A percentile compares a stretch with the other conserved stretches of the same genome.
phyloP scores from a whole-genome alignment of 2,329 filamentous ascomycete genomes.

The Fusarium tanahbumbuense region DNA sequence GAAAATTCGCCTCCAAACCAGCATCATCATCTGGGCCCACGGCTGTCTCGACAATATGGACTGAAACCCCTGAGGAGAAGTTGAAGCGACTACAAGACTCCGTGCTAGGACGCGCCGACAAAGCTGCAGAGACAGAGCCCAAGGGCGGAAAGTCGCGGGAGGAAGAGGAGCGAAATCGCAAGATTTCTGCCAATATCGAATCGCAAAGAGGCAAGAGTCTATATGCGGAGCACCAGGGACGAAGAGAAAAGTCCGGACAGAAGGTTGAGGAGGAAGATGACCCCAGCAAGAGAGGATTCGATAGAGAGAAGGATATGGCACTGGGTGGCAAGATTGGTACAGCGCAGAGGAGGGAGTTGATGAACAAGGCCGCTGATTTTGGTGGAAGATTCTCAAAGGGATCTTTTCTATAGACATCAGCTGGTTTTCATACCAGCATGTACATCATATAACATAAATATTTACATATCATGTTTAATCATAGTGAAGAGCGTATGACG shows the following conservation, averaged over 20 bases:
- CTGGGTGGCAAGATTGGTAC: constrained; percentile 77
- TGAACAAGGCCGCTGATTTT: constrained; percentile 84
- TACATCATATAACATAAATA: not conserved
- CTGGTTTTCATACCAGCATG: not conserved
- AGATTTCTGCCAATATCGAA: constrained; percentile 63
- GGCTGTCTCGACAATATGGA: constrained; percentile 79
- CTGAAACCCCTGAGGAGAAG: constrained; percentile 91
- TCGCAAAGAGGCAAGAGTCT: constrained; percentile 68
- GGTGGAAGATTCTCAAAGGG: constrained; percentile 84
- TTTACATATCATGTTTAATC: constrained; percentile 1
- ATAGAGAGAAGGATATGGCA: constrained; percentile 93
- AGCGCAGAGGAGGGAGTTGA: constrained; percentile 79
- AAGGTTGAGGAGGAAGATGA: constrained; percentile 80
- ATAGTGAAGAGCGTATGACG: constrained; percentile 5
- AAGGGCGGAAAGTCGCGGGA: constrained; percentile 58
- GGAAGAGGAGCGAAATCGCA: constrained; percentile 65
- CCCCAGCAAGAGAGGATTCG: constrained; percentile 88
- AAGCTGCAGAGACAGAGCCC: constrained; percentile 55
- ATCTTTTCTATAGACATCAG: constrained; percentile 61
- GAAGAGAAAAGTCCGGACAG: constrained; percentile 47
- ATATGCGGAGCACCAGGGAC: constrained; percentile 65
- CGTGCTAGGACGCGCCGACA: constrained; percentile 76
- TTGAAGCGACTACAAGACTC: constrained; percentile 82
- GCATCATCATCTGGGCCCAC: constrained; percentile 50
- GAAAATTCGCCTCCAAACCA: constrained; percentile 80